Conservation (phyloP, 2,329 filamentous ascomycete genomes). For the Fonsecaea pedrosoi region DNA sequence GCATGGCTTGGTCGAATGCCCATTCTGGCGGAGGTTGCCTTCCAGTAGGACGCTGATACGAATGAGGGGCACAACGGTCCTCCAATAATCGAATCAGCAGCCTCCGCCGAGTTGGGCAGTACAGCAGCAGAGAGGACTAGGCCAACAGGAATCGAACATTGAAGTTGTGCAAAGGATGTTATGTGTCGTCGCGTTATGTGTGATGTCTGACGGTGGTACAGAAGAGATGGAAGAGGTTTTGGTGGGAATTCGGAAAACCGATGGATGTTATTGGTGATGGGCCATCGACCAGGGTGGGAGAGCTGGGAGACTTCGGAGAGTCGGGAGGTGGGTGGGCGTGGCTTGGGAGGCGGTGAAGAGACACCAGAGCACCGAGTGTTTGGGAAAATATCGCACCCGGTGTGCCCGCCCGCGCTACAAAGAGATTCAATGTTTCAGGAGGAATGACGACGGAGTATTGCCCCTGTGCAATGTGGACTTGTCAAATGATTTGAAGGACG, state of each 20-base stretch:
- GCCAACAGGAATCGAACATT: conserved; percentile 31
- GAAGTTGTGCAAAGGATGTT: conserved; percentile 11
- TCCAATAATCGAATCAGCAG: conserved; percentile 29
- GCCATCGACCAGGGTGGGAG: conserved; percentile 18
- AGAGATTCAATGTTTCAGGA: conserved; percentile 13
- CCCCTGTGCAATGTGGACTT: conserved; percentile 17
- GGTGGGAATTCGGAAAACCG: conserved; percentile 12
- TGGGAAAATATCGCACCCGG: conserved; percentile 16
- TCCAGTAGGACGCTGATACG: conserved; percentile 18
- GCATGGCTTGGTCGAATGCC: conserved; percentile 37
- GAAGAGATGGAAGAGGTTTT: conserved; percentile 17
- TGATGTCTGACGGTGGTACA: conserved; percentile 30
- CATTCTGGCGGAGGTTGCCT: conserved; percentile 35
- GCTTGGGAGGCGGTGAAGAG: conserved; percentile 16
- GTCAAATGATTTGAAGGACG: conserved; percentile 12
- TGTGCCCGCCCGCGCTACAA: conserved; percentile 1
- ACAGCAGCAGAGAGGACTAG: conserved; percentile 25
- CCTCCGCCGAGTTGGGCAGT: conserved; percentile 27
- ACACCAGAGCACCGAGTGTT: conserved; percentile 11
- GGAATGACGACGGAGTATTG: not conserved
- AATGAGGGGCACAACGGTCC: conserved; percentile 31
- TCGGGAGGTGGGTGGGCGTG: conserved; percentile 17
- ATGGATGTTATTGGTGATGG: conserved; percentile 34
- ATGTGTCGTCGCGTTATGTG: conserved; percentile 3
- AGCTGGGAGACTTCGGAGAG: conserved; percentile 17